These are phyloP conservation scores for Lepidopterella palustris DNA, from an alignment of 495 filamentous ascomycete species.

Conservation along the genomic window DNA sequence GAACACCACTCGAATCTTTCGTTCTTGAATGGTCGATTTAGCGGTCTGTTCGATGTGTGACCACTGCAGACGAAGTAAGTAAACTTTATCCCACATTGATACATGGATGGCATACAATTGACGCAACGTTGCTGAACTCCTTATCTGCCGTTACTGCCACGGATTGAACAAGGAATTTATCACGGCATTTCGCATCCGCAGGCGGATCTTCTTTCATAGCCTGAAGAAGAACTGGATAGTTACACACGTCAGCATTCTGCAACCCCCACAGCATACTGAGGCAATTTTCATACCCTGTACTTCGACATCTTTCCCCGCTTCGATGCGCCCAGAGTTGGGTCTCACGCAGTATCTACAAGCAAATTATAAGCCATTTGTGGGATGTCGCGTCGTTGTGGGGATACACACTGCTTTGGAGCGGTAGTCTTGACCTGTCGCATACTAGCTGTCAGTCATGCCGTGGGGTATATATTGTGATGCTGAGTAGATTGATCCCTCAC, in stretches of 20 bases:
- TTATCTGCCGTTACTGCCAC: slow-evolving; percentile 76
- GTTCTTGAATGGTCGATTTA: slow-evolving; percentile 75
- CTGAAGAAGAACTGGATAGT: slow-evolving; percentile 81
- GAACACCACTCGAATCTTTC: slow-evolving; percentile 92
- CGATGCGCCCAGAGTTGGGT: slow-evolving; percentile 92
- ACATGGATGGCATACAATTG: slow-evolving; percentile 56
- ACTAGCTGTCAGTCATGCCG: slow-evolving; percentile 8
- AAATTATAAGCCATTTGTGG: slow-evolving; percentile 12
- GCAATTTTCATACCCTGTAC: slow-evolving; percentile 67
- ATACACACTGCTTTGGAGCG: slow-evolving; percentile 90
- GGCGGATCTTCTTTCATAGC: slow-evolving; percentile 96
- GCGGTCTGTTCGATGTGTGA: slow-evolving; percentile 65
- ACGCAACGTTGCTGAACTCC: slow-evolving; percentile 68
- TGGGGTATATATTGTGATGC: neutral
- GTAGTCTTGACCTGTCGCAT: slow-evolving; percentile 86
- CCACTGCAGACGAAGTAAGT: slow-evolving; percentile 53
- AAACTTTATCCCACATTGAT: neutral
- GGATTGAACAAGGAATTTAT: slow-evolving; percentile 98
- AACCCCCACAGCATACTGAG: slow-evolving; percentile 15
- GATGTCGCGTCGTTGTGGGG: neutral
- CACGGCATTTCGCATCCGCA: slow-evolving; percentile 76
- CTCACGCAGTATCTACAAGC: slow-evolving; percentile 86
- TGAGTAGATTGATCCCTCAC: slow-evolving; percentile 42
- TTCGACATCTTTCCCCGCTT: slow-evolving; percentile 78
- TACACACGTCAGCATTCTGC: slow-evolving; percentile 21